A percentile compares a stretch with the other conserved stretches of the same genome.
These are phyloP conservation scores for Cylindrotheca closterium DNA, from an alignment of 108 stramenopile genomes.

Conservation along the genomic window DNA sequence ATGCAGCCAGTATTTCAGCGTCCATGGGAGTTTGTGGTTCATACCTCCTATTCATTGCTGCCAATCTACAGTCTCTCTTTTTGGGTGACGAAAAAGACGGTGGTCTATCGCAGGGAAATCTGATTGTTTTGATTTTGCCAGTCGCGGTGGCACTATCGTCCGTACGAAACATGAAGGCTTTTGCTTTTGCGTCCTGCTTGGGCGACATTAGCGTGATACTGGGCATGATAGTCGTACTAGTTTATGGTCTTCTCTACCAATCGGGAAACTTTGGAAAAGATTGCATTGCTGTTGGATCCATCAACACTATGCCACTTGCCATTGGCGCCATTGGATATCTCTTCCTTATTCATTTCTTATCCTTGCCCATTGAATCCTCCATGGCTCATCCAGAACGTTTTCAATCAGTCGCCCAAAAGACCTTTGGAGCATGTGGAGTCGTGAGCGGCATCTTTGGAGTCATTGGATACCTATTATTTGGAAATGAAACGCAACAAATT, in stretches of 20 bases:
- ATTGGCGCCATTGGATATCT: slow-evolving; percentile 36
- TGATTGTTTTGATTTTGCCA: slow-evolving; percentile 14
- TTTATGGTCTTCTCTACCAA: slow-evolving; percentile 15
- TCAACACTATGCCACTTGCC: slow-evolving; percentile 20
- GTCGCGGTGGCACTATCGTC: slow-evolving; percentile 22
- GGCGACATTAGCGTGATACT: slow-evolving; percentile 23
- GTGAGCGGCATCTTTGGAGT: slow-evolving; percentile 25
- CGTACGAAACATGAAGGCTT: slow-evolving; percentile 27
- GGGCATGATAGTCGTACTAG: slow-evolving; percentile 25
- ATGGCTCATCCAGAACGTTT: slow-evolving; percentile 32
- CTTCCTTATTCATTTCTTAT: slow-evolving; percentile 34
- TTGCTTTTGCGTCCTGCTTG: slow-evolving; percentile 21
- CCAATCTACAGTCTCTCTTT: slow-evolving; percentile 18
- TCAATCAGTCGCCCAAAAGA: slow-evolving; percentile 1
- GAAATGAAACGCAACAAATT: slow-evolving; percentile 23
- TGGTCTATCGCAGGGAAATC: neutral
- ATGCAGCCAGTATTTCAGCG: slow-evolving; percentile 20
- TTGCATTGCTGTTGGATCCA: slow-evolving; percentile 22
- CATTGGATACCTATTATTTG: slow-evolving; percentile 28
- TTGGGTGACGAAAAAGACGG: neutral
- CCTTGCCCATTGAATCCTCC: slow-evolving; percentile 27
- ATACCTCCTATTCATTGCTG: slow-evolving; percentile 37
- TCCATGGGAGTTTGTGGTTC: slow-evolving; percentile 39
- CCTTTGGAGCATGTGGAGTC: slow-evolving; percentile 23
- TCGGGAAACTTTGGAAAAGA: neutral